phyloP scores from a whole-genome alignment of 179 eudicot genomes.

The Patellifolia procumbens region DNA sequence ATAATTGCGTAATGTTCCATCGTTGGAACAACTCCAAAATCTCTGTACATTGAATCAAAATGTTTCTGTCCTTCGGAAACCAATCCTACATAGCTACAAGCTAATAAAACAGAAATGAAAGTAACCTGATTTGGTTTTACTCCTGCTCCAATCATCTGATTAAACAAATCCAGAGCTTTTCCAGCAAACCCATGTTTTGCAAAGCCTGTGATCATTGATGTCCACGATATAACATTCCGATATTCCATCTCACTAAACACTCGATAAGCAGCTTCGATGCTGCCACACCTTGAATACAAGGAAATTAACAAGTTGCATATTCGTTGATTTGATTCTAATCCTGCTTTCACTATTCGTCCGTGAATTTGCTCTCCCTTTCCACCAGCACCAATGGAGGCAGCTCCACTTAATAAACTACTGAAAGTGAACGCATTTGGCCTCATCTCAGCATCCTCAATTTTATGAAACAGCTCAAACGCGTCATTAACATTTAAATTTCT shows the following conservation, averaged over 20 bases:
- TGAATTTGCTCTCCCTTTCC: constrained; percentile 33
- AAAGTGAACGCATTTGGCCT: constrained; percentile 53
- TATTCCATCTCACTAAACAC: constrained; percentile 25
- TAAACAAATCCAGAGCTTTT: constrained; percentile 48
- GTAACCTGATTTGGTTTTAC: constrained; percentile 59
- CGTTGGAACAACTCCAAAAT: constrained; percentile 45
- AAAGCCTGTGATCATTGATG: constrained; percentile 62
- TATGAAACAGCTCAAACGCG: constrained; percentile 40
- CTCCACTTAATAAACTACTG: constrained; percentile 53
- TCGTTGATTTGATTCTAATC: constrained; percentile 26
- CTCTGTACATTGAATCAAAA: constrained; percentile 43
- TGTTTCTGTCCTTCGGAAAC: constrained; percentile 48
- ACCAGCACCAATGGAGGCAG: constrained; percentile 25
- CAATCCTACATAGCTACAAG: constrained; percentile 65
- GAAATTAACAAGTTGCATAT: constrained; percentile 29
- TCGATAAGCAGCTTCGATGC: constrained; percentile 24
- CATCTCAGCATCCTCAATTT: constrained; percentile 31
- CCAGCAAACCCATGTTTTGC: constrained; percentile 66
- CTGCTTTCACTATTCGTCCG: constrained; percentile 18
- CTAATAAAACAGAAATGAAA: constrained; percentile 57
- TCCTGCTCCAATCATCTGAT: constrained; percentile 49
- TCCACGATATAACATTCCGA: constrained; percentile 30
- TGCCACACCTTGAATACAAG: constrained; percentile 37
- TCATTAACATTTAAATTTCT: constrained; percentile 35
- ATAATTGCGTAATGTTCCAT: constrained; percentile 74